Evolutionary conservation across 768 basidiomycete species (phyloP).

Genomic region (Bullera alba): DNA sequence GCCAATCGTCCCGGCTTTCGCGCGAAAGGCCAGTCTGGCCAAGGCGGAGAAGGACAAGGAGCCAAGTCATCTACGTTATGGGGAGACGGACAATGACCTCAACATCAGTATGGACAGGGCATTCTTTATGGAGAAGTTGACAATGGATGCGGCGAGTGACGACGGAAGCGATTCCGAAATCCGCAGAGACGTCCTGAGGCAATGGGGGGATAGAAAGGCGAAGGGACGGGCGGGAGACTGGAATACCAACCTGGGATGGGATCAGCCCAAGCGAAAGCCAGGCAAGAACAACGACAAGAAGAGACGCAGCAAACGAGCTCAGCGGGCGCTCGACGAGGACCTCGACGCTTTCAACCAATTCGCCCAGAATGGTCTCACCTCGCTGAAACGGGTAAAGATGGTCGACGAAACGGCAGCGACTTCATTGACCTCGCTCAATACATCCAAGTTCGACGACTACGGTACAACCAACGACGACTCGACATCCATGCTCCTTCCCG

Average conservation of each 20-base stretch:
- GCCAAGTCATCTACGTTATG: conserved; percentile 23
- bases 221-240: conserved; percentile 5
- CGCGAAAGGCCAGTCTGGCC: conserved; percentile 20
- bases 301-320: conserved; percentile 20
- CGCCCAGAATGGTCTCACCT: conserved; percentile 27
- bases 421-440: background rate
- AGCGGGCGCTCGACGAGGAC: conserved; percentile 25
- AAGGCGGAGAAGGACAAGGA: conserved; percentile 16
- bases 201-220: conserved; percentile 3
- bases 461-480: background rate
- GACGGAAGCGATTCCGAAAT: conserved; percentile 8
- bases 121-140: conserved; percentile 21
- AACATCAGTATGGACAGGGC: conserved; percentile 15
- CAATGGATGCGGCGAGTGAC: conserved; percentile 20
- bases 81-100: conserved; percentile 17
- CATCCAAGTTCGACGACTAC: background rate
- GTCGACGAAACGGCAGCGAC: too few relatives aligned
- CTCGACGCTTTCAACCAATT: conserved; percentile 34
- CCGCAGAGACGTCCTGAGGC: conserved; percentile 5
- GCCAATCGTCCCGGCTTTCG: conserved; percentile 19
- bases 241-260: conserved; percentile 21
- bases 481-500: background rate
- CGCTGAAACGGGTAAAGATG: too few relatives aligned
- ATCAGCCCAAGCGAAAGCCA: conserved; percentile 6
- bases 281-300: conserved; percentile 5